Evolutionary conservation across 352 stramenopile species (phyloP).

Genomic region (Phytophthora pini): DNA sequence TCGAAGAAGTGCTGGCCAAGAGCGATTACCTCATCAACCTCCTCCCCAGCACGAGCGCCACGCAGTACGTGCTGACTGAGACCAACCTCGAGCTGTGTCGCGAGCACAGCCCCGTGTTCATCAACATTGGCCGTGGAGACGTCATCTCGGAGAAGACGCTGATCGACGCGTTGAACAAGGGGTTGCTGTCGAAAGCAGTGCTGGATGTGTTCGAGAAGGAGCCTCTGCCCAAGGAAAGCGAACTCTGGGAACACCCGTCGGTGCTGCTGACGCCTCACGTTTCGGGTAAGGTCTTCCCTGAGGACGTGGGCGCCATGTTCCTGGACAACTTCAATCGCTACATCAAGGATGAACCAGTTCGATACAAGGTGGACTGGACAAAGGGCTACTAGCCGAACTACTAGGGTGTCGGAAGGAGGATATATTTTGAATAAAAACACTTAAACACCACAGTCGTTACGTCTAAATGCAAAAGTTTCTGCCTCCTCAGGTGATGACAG

Average conservation of each 20-base stretch:
- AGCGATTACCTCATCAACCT: constrained; percentile 87
- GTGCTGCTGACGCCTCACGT: constrained; percentile 88
- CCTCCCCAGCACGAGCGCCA: constrained; percentile 79
- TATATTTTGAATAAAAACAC: too few species aligned
- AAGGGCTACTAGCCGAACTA: constrained; percentile 50
- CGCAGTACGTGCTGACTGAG: constrained; percentile 65
- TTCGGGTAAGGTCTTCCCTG: constrained; percentile 71
- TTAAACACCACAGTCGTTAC: constrained; percentile 18
- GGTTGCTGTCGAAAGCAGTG: constrained; percentile 64
- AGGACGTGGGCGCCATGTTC: constrained; percentile 84
- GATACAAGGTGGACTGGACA: constrained; percentile 59
- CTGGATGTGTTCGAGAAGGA: constrained; percentile 74
- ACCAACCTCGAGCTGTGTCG: constrained; percentile 51
- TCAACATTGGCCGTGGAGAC: constrained; percentile 90
- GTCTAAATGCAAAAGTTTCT: constrained; percentile 2
- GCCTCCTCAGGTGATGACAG: constrained; percentile 4
- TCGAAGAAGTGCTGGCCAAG: constrained; percentile 53
- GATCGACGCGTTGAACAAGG: constrained; percentile 64
- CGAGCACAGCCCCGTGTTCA: constrained; percentile 69
- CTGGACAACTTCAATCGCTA: constrained; percentile 62
- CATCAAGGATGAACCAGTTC: constrained; percentile 42
- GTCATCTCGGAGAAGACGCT: constrained; percentile 71
- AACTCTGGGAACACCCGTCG: constrained; percentile 64
- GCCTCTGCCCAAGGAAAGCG: constrained; percentile 54
- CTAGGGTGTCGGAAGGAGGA: too few species aligned